Conservation (phyloP, 2,329 filamentous ascomycete genomes). For the Lachnellula willkommii region DNA sequence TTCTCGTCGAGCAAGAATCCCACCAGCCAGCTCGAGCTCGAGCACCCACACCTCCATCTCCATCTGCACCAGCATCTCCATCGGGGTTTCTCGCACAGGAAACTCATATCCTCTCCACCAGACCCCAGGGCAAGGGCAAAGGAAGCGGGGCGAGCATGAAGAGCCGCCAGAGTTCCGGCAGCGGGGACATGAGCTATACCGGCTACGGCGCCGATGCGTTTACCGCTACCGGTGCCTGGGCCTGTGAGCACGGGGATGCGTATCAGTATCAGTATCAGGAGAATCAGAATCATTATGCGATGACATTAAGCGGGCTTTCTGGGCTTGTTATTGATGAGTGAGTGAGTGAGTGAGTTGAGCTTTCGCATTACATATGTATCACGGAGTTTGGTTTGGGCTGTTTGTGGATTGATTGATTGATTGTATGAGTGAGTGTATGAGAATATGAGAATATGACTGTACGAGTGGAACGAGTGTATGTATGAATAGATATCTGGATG, state of each 20-base stretch:
- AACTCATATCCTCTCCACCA: conserved; percentile 3
- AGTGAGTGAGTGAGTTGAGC: too few species aligned
- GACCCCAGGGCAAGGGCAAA: conserved; percentile 5
- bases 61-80: neutral
- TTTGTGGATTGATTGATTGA: too few species aligned
- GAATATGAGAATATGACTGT: too few species aligned
- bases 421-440: too few species aligned
- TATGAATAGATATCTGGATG: neutral
- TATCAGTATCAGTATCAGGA: neutral
- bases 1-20: conserved; percentile 10
- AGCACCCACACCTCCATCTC: neutral
- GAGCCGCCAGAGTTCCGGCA: conserved; percentile 13
- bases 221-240: conserved; percentile 17
- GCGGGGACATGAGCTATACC: conserved; percentile 7
- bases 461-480: neutral
- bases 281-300: conserved; percentile 2
- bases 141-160: conserved; percentile 17
- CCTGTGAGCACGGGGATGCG: neutral
- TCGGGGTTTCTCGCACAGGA: conserved; percentile 9
- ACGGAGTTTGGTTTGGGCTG: neutral
- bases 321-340: conserved; percentile 5
- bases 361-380: too few species aligned
- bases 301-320: conserved; percentile 16
- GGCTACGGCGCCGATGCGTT: conserved; percentile 14
- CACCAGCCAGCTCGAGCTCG: neutral